Evolutionary conservation across 2,329 filamentous ascomycete genomes (phyloP).

Genomic region (Fusarium stilboides): DNA sequence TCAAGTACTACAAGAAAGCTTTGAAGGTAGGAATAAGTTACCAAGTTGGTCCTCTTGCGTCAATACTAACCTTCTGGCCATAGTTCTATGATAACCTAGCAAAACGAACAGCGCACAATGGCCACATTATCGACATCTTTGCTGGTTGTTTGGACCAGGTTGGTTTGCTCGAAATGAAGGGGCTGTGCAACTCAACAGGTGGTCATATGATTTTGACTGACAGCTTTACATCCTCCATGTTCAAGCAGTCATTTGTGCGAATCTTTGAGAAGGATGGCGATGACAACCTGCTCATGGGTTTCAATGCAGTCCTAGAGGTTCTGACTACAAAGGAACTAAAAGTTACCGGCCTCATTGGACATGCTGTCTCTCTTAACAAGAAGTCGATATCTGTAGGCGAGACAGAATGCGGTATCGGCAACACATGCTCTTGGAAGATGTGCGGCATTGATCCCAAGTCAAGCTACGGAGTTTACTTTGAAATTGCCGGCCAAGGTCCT

Average conservation of each 20-base stretch:
- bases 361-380: constrained; percentile 97
- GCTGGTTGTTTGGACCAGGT: constrained; percentile 98
- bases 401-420: constrained; percentile 97
- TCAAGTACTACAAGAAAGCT: constrained; percentile 99
- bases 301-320: constrained; percentile 96
- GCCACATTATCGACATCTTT: constrained; percentile 97
- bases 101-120: constrained; percentile 95
- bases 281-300: constrained; percentile 96
- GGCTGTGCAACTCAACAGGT: constrained; percentile 93
- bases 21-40: constrained; percentile 76
- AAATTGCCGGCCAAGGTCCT: constrained; percentile 94
- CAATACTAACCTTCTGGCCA: constrained; percentile 46
- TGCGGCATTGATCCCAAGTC: constrained; percentile 95
- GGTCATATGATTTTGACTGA: constrained; percentile 99
- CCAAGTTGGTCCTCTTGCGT: background rate
- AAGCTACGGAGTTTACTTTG: constrained; percentile 97
- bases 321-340: constrained; percentile 98
- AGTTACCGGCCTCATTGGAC: constrained; percentile 96
- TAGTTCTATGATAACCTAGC: constrained; percentile 96
- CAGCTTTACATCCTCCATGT: constrained; percentile 99
- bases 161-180: constrained; percentile 97
- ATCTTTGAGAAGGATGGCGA: constrained; percentile 97
- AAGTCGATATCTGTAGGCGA: constrained; percentile 97
- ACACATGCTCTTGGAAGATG: constrained; percentile 99
- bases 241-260: constrained; percentile 97